Conservation (phyloP, 2,329 filamentous ascomycete genomes). For the Drechslera avenae region DNA sequence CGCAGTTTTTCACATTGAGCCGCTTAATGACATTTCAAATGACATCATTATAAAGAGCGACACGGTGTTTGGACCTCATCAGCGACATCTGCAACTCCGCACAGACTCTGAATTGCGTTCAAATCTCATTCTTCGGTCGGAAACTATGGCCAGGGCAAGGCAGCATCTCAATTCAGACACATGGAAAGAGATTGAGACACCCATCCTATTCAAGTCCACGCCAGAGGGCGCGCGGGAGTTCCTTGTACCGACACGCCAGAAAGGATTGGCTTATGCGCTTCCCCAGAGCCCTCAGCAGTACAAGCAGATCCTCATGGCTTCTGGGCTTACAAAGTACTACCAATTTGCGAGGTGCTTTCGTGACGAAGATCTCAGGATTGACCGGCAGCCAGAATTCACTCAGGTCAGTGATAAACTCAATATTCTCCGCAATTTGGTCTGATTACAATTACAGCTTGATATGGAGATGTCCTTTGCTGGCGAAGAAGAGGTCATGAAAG, state of each 20-base stretch:
- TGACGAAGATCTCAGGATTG: constrained; percentile 89
- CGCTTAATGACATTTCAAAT: constrained; percentile 74
- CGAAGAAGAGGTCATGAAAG: constrained; percentile 70
- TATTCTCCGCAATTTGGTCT: too few species aligned
- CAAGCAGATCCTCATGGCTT: constrained; percentile 96
- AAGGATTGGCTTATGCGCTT: constrained; percentile 82
- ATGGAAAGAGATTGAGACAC: constrained; percentile 86
- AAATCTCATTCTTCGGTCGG: constrained; percentile 72
- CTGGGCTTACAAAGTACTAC: constrained; percentile 80
- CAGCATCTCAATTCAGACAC: constrained; percentile 59
- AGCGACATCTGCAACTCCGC: constrained; percentile 83
- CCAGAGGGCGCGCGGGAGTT: constrained; percentile 96
- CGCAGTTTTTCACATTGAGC: constrained; percentile 64
- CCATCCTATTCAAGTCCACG: constrained; percentile 94
- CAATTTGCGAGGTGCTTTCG: constrained; percentile 95
- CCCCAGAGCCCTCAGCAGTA: constrained; percentile 98
- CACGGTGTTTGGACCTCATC: constrained; percentile 73
- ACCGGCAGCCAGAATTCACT: constrained; percentile 95
- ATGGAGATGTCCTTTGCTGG: constrained; percentile 88
- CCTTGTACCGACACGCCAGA: constrained; percentile 80
- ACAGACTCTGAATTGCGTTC: constrained; percentile 70
- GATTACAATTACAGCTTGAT: constrained; percentile 67
- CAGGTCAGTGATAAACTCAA: constrained; percentile 61
- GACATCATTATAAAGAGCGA: constrained; percentile 78
- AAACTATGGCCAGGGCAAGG: constrained; percentile 60